Evolutionary conservation across 306 rosid species (phyloP).

Genomic region (Medicago arabica): DNA sequence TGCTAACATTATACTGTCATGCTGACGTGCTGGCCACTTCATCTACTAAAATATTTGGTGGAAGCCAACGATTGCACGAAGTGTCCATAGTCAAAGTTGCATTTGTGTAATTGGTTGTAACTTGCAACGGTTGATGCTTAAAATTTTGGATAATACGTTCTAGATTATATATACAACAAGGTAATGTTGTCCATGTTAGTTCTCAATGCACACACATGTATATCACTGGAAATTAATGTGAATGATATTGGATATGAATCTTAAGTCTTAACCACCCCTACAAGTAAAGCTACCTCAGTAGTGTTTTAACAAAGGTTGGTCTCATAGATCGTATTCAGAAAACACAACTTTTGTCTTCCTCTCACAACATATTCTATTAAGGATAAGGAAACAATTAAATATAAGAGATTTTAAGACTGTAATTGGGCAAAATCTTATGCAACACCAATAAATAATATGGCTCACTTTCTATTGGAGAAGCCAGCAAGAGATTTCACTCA

Average conservation of each 20-base stretch:
- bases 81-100: neutral
- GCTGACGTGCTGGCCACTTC: neutral
- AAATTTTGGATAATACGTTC: neutral
- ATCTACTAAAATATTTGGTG: neutral
- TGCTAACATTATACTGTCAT: too few relatives aligned
- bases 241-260: neutral
- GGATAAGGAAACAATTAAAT: too few relatives aligned
- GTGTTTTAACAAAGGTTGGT: too few relatives aligned
- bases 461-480: constrained; percentile 1
- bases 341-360: too few relatives aligned
- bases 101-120: neutral
- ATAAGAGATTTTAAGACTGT: too few relatives aligned
- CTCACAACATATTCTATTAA: neutral
- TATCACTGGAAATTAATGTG: too few relatives aligned
- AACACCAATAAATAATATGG: neutral
- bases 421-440: neutral
- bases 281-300: too few relatives aligned
- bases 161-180: neutral
- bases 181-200: neutral
- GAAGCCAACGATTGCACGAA: neutral
- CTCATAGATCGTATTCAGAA: too few relatives aligned
- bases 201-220: too few relatives aligned
- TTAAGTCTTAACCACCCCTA: neutral
- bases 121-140: neutral
- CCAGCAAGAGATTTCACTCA: neutral